A percentile compares a stretch with the other conserved stretches of the same genome.
These are phyloP conservation scores for Pogostemon cablin DNA, from an alignment of 257 asterid genomes.

Conservation along the genomic window DNA sequence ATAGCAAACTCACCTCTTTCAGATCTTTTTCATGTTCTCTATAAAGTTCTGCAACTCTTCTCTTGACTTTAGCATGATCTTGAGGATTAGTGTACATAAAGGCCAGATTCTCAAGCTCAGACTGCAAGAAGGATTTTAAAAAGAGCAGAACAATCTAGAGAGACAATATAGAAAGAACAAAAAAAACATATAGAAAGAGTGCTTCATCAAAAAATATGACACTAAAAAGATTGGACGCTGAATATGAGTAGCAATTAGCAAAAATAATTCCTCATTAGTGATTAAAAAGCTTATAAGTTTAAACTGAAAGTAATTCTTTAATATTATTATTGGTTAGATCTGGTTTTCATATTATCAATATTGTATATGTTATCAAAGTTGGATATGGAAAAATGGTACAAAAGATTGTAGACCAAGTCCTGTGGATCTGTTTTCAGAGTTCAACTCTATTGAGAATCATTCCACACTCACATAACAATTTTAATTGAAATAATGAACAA, in stretches of 20 bases:
- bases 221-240: neutral
- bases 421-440: conserved; percentile 2
- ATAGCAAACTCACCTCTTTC: conserved; percentile 58
- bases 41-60: conserved; percentile 76
- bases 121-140: conserved; percentile 52
- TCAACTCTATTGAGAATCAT: neutral
- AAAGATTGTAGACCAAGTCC: conserved; percentile 4
- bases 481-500: neutral
- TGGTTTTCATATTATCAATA: neutral
- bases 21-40: conserved; percentile 85
- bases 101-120: conserved; percentile 88
- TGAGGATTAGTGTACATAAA: conserved; percentile 90
- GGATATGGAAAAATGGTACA: neutral
- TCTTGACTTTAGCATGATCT: conserved; percentile 70
- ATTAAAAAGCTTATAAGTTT: neutral
- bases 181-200: conserved; percentile 5
- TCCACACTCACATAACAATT: neutral
- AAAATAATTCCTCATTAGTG: too few relatives aligned
- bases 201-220: neutral
- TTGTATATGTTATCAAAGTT: neutral
- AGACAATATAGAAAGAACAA: neutral
- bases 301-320: neutral
- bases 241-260: too few relatives aligned
- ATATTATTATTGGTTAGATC: neutral
- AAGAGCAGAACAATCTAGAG: conserved; percentile 23